Base-by-base conservation (phyloP, 768 basidiomycete species). In the Auriscalpium orientale region DNA sequence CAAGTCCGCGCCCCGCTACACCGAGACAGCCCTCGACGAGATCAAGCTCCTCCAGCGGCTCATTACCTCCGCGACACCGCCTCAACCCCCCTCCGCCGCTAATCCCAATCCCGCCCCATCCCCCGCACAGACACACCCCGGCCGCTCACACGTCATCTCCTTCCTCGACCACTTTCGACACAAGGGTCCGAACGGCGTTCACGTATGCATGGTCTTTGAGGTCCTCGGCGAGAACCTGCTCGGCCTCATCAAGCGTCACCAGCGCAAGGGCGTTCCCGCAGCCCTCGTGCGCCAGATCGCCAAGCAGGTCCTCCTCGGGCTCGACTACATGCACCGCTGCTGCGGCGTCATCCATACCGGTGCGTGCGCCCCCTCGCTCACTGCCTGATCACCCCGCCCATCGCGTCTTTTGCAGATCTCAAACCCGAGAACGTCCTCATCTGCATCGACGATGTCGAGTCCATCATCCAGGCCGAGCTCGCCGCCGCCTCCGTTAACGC, bases 161-260 rank as follows among this genome's bases (percentile, higher is more conserved):
- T 92, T 98, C 70, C 87, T 98, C 48, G 95, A 99, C 74, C 93
- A 98, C 69, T 99, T 99, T 71, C 82, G 87, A 28, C 97, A 98
- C 73, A 89, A 89, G 58, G 97, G 97, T 1, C 94, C 94, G 10
- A 97, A 99, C 69, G 97, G 97, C 38, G 87, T 82, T 15, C 97
- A 99, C 72, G 90, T 99, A 63, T 98, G 97, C 79, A 98, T 99
- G 97, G 94, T 97, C 13, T 98, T 98, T 66, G 97, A 99, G 71
- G 97, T 98, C 22, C 81, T 99, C 9, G 97, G 95, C 58, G 95
- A 99, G 73, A 98, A 95, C 68, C 77, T 99, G 2, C 82, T 98
- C 2, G 94, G 89, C 5, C 81, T 99, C 64, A 97, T 98, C 80
- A 98, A 97, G 72, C 83, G 95, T 11, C 93, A 98, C 74, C 95